These are phyloP conservation scores for Yamadazyma aaseri DNA, from an alignment of 1,139 yeast genomes.

Conservation along the genomic window DNA sequence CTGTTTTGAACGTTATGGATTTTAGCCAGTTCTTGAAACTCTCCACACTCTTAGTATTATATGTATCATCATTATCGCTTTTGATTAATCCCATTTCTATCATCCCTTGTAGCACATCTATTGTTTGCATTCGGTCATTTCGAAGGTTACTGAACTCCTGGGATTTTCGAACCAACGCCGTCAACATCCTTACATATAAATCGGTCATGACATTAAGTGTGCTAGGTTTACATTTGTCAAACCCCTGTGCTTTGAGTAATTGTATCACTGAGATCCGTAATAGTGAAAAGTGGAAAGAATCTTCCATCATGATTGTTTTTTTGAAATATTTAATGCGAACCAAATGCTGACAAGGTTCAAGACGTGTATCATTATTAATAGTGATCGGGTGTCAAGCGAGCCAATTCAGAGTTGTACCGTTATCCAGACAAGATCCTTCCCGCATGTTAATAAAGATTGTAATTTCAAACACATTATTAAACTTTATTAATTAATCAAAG, in stretches of 20 bases:
- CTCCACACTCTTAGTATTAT: constrained; percentile 40
- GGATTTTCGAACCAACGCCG: constrained; percentile 44
- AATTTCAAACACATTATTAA: too few relatives aligned
- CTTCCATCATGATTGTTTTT: too few relatives aligned
- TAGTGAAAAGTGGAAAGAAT: constrained; percentile 54
- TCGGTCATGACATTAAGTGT: constrained; percentile 65
- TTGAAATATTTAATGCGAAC: too few relatives aligned
- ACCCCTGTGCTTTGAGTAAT: constrained; percentile 66
- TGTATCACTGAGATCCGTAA: constrained; percentile 66
- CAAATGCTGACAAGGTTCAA: too few relatives aligned
- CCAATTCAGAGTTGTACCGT: too few relatives aligned
- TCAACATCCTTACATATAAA: constrained; percentile 54
- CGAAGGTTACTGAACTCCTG: constrained; percentile 20
- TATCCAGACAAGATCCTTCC: too few relatives aligned
- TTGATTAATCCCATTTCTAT: constrained; percentile 49
- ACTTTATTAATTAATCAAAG: too few relatives aligned
- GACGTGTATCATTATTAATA: too few relatives aligned
- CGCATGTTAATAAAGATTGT: too few relatives aligned
- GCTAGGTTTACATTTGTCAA: constrained; percentile 65
- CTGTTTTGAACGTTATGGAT: constrained; percentile 27
- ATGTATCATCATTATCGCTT: constrained; percentile 16
- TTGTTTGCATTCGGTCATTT: constrained; percentile 33
- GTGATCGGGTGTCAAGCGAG: too few relatives aligned
- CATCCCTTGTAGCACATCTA: constrained; percentile 64
- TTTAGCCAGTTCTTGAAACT: constrained; percentile 38